Evolutionary conservation across 805 yeast species (phyloP).

Genomic region (Spathaspora boniae): DNA sequence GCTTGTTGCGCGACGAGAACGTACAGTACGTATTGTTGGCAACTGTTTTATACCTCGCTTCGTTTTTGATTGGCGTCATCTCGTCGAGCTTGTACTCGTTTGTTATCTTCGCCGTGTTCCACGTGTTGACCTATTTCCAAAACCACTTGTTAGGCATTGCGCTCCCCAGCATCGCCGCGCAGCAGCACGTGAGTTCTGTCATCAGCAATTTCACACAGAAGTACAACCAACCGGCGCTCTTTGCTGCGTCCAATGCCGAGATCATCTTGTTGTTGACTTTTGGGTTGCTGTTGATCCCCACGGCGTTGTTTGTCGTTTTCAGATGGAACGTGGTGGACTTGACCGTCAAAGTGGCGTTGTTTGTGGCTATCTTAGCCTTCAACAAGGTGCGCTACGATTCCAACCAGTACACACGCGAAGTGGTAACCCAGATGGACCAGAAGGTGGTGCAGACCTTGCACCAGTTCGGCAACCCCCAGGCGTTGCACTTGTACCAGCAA

Average conservation of each 20-base stretch:
- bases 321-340: conserved; percentile 32
- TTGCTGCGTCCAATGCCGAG: conserved; percentile 37
- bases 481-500: conserved; percentile 15
- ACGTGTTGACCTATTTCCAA: conserved; percentile 36
- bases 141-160: conserved; percentile 27
- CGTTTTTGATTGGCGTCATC: conserved; percentile 30
- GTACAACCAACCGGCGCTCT: conserved; percentile 34
- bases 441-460: conserved; percentile 27
- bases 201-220: conserved; percentile 29
- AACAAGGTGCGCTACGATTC: conserved; percentile 33
- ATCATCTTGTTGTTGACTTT: conserved; percentile 21
- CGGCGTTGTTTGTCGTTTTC: conserved; percentile 24
- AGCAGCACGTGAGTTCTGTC: conserved; percentile 25
- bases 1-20: conserved; percentile 35
- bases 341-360: conserved; percentile 33
- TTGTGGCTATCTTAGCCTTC: conserved; percentile 26
- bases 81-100: conserved; percentile 39
- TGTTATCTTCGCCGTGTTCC: conserved; percentile 35
- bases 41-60: conserved; percentile 23
- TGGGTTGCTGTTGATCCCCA: conserved; percentile 23
- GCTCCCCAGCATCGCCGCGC: conserved; percentile 30
- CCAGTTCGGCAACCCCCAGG: conserved; percentile 13
- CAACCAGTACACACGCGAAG: conserved; percentile 29
- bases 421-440: conserved; percentile 46
- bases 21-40: conserved; percentile 37